A percentile compares a stretch with the other conserved stretches of the same genome.
Conservation (phyloP, 495 filamentous ascomycete genomes). For the Aspergillus sclerotioniger region DNA sequence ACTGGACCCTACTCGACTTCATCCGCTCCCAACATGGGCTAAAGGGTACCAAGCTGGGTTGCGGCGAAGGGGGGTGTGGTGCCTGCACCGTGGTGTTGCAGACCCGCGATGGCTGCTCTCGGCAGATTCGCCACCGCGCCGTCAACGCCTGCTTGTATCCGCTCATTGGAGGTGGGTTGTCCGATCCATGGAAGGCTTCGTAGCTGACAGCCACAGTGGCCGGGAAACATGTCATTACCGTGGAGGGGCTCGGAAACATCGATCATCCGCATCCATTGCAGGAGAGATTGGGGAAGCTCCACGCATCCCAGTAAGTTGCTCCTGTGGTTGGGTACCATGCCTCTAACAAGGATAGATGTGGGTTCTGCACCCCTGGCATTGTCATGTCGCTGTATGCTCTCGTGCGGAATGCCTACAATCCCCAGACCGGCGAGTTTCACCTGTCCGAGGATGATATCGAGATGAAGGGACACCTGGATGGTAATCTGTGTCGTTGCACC, state of each 20-base stretch:
- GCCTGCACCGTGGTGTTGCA: slow-evolving; percentile 84
- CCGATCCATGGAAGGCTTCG: neutral
- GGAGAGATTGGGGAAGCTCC: slow-evolving; percentile 77
- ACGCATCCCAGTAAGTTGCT: slow-evolving; percentile 59
- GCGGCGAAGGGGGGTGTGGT: slow-evolving; percentile 93
- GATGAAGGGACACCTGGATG: slow-evolving; percentile 75
- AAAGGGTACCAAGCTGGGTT: slow-evolving; percentile 64
- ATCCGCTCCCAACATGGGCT: slow-evolving; percentile 42
- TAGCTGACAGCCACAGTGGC: slow-evolving; percentile 51
- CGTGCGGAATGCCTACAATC: slow-evolving; percentile 70
- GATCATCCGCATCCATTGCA: slow-evolving; percentile 86
- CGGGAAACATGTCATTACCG: slow-evolving; percentile 98
- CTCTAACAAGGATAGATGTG: slow-evolving; percentile 67
- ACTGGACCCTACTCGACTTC: slow-evolving; percentile 46
- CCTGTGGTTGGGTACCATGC: neutral
- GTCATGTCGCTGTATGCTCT: slow-evolving; percentile 76
- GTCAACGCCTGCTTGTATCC: slow-evolving; percentile 94
- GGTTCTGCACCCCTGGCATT: slow-evolving; percentile 95
- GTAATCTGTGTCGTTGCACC: slow-evolving; percentile 93
- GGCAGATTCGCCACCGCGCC: slow-evolving; percentile 78
- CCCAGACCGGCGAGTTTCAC: slow-evolving; percentile 25
- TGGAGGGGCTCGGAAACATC: slow-evolving; percentile 92
- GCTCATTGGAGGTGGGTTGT: slow-evolving; percentile 57
- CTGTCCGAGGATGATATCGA: slow-evolving; percentile 70
- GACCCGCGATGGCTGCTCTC: slow-evolving; percentile 36